These are phyloP conservation scores for Cyberlindnera suaveolens DNA, from an alignment of 805 yeast species.

Conservation along the genomic window DNA sequence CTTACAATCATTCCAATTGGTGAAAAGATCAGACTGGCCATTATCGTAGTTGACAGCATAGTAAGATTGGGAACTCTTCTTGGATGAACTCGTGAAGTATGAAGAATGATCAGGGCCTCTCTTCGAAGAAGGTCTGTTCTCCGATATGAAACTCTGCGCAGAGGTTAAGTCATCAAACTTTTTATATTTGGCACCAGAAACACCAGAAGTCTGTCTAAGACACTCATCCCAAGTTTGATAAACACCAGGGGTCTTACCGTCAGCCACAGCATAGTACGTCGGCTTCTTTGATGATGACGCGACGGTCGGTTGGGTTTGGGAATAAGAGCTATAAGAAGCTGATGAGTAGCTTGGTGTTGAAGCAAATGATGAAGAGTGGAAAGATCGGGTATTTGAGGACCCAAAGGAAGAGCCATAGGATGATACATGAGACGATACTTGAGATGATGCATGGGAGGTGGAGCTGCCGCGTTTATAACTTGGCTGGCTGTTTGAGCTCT, in stretches of 20 bases:
- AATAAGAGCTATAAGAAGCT: too few species aligned
- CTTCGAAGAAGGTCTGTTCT: not conserved
- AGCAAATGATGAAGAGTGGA: too few species aligned
- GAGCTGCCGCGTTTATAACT: too few species aligned
- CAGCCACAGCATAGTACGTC: constrained; percentile 46
- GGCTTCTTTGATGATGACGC: not conserved
- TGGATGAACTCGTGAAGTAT: not conserved
- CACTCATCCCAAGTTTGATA: constrained; percentile 56
- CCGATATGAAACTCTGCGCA: constrained; percentile 40
- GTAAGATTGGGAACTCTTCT: constrained; percentile 5
- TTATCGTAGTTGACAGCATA: constrained; percentile 29
- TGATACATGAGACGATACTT: too few species aligned
- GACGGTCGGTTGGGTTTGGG: not conserved
- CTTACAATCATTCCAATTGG: constrained; percentile 29
- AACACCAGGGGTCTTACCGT: constrained; percentile 48
- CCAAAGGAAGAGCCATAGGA: too few species aligned
- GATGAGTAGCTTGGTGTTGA: not conserved
- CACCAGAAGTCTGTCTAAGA: constrained; percentile 43
- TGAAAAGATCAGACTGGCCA: constrained; percentile 23
- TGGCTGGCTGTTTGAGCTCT: too few species aligned
- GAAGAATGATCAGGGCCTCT: not conserved
- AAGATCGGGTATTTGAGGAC: too few species aligned
- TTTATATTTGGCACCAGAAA: constrained; percentile 28
- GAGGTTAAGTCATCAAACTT: constrained; percentile 36
- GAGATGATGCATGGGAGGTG: too few species aligned